phyloP scores from a whole-genome alignment of 2,329 filamentous ascomycete species.

The Diaporthe sp. region DNA sequence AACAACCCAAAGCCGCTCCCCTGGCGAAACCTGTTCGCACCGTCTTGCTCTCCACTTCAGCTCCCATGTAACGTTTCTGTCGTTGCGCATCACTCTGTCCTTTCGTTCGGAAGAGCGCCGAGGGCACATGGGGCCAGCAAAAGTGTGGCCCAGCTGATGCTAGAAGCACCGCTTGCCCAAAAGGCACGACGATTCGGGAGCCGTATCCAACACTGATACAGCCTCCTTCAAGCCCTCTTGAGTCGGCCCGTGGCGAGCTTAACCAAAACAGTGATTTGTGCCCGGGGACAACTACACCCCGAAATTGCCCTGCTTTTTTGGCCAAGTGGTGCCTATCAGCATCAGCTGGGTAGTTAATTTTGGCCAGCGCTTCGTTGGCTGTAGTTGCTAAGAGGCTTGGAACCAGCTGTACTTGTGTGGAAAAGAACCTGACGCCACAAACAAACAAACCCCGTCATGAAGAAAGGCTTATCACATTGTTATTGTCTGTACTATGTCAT shows the following conservation, averaged over 20 bases:
- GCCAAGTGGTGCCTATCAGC: background rate
- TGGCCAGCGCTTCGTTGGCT: background rate
- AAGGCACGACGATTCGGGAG: no score
- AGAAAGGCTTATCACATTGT: background rate
- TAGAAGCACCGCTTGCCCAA: no score
- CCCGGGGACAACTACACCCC: no score
- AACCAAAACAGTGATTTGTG: no score
- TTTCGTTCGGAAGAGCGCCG: background rate
- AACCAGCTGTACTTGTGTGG: slow-evolving; percentile 2
- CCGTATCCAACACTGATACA: no score
- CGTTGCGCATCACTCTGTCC: background rate
- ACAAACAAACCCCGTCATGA: background rate
- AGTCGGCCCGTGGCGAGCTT: no score
- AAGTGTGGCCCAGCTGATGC: no score
- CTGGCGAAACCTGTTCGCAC: no score
- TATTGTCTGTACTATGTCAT: background rate
- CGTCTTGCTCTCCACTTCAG: background rate
- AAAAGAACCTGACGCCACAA: background rate
- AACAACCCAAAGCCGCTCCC: background rate
- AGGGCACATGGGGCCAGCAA: background rate
- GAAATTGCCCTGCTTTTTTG: background rate
- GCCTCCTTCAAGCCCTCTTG: no score
- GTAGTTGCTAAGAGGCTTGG: background rate
- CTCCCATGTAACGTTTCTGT: background rate
- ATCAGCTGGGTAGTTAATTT: background rate